Evolutionary conservation across 371 early-diverging fungal species (phyloP).

Genomic region (Chytridium lagenaria): DNA sequence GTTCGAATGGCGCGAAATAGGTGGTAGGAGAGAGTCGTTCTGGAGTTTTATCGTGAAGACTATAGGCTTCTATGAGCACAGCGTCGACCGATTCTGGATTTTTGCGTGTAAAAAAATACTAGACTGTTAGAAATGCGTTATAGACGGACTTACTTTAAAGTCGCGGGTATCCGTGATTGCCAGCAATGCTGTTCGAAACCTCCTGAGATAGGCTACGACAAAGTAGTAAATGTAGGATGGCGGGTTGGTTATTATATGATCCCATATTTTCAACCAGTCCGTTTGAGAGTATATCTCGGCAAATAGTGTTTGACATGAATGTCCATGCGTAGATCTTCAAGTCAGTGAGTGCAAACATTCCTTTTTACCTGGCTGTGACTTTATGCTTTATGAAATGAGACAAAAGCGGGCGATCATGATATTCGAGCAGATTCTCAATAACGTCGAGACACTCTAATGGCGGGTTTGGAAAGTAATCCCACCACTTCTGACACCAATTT

Average conservation of each 20-base stretch:
- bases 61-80: slow-evolving; percentile 44
- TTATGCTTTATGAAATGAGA: slow-evolving; percentile 52
- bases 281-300: slow-evolving; percentile 44
- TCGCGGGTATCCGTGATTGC: slow-evolving; percentile 38
- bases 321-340: slow-evolving; percentile 57
- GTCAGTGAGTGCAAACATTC: slow-evolving; percentile 41
- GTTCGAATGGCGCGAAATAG: slow-evolving; percentile 45
- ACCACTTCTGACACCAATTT: slow-evolving; percentile 70
- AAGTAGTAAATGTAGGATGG: slow-evolving; percentile 56
- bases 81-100: slow-evolving; percentile 38
- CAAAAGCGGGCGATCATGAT: slow-evolving; percentile 56
- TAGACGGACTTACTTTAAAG: slow-evolving; percentile 42
- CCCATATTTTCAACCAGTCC: slow-evolving; percentile 60
- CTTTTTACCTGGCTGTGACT: no score
- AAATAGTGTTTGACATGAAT: slow-evolving; percentile 52
- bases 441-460: slow-evolving; percentile 58
- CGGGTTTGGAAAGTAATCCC: slow-evolving; percentile 68
- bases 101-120: slow-evolving; percentile 46
- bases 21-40: slow-evolving; percentile 28
- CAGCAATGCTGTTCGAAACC: slow-evolving; percentile 45
- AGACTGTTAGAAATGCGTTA: neutral
- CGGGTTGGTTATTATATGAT: slow-evolving; percentile 55
- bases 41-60: slow-evolving; percentile 43
- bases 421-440: slow-evolving; percentile 52
- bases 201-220: slow-evolving; percentile 48